A percentile compares a stretch with the other conserved stretches of the same genome.
These are phyloP conservation scores for Spencermartinsiella europaea DNA, from an alignment of 805 yeast species.

Conservation along the genomic window DNA sequence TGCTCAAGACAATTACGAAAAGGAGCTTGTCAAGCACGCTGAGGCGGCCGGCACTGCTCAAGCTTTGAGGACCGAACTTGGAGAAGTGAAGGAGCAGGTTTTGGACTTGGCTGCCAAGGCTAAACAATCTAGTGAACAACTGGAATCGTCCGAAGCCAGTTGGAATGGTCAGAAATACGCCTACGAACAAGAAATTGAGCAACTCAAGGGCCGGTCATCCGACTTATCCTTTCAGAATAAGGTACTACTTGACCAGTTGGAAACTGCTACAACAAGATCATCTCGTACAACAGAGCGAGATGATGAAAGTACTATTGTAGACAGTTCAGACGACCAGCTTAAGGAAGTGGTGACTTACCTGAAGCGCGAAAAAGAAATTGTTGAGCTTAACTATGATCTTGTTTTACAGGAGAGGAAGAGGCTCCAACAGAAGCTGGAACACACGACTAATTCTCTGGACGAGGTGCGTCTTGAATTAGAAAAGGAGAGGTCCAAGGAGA, in stretches of 20 bases:
- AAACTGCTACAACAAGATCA: conserved; percentile 30
- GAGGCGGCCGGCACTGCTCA: conserved; percentile 42
- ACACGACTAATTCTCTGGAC: conserved; percentile 46
- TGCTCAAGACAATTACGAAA: conserved; percentile 50
- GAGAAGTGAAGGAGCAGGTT: conserved; percentile 28
- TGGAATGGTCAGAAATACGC: conserved; percentile 43
- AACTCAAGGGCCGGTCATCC: conserved; percentile 41
- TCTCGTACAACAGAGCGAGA: conserved; percentile 5
- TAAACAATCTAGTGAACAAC: conserved; percentile 29
- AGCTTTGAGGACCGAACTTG: conserved; percentile 35
- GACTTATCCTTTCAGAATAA: conserved; percentile 66
- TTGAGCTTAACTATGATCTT: conserved; percentile 53
- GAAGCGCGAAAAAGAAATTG: conserved; percentile 70
- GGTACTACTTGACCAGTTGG: conserved; percentile 64
- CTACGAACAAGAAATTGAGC: conserved; percentile 45
- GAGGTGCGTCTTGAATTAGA: conserved; percentile 45
- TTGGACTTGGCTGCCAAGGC: conserved; percentile 27
- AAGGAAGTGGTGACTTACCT: conserved; percentile 56
- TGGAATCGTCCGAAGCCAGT: conserved; percentile 37
- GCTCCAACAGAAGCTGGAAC: conserved; percentile 46
- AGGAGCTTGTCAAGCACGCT: conserved; percentile 51
- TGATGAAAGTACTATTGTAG: conserved; percentile 8
- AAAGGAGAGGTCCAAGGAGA: conserved; percentile 30
- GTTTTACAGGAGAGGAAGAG: conserved; percentile 50
- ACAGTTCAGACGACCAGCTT: conserved; percentile 26